Conservation (phyloP, 768 basidiomycete genomes). For the Pluteus cervinus region DNA sequence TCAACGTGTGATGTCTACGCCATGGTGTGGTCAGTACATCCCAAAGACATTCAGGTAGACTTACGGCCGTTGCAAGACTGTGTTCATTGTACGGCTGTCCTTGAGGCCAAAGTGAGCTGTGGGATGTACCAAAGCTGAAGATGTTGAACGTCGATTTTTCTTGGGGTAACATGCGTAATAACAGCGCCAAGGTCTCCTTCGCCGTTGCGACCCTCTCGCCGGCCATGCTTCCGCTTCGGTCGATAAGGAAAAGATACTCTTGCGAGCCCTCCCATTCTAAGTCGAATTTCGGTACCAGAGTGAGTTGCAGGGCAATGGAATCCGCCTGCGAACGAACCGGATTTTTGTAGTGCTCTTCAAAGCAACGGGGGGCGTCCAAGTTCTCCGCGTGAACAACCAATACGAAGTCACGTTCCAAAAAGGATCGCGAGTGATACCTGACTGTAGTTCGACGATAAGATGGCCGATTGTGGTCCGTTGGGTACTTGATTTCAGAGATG, state of each 20-base stretch:
- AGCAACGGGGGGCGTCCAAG: constrained; percentile 49
- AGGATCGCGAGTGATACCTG: constrained; percentile 31
- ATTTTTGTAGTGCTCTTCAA: constrained; percentile 38
- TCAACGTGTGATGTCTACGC: constrained; percentile 33
- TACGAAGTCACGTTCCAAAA: constrained; percentile 45
- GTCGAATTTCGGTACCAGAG: constrained; percentile 46
- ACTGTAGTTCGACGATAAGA: constrained; percentile 37
- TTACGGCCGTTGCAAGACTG: constrained; percentile 30
- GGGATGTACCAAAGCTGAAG: constrained; percentile 40
- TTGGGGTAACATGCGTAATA: constrained; percentile 44
- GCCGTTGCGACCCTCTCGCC: constrained; percentile 37
- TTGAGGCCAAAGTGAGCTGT: constrained; percentile 25
- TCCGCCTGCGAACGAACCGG: constrained; percentile 12
- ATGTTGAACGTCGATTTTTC: constrained; percentile 46
- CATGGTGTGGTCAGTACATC: background rate
- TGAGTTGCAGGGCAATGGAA: constrained; percentile 46
- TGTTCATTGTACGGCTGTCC: constrained; percentile 27
- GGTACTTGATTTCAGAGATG: constrained; percentile 27
- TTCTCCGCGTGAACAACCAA: constrained; percentile 41
- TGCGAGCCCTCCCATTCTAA: constrained; percentile 36
- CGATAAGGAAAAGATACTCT: constrained; percentile 58
- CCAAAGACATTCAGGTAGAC: constrained; percentile 11
- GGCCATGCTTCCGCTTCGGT: constrained; percentile 52
- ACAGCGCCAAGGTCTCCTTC: constrained; percentile 36
- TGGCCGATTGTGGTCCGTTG: constrained; percentile 22